Percentiles rank a stretch among this genome's conserved stretches.
These are phyloP conservation scores for Coccinonectria pachysandricola DNA, from an alignment of 2,329 filamentous ascomycete species.

Conservation along the genomic window DNA sequence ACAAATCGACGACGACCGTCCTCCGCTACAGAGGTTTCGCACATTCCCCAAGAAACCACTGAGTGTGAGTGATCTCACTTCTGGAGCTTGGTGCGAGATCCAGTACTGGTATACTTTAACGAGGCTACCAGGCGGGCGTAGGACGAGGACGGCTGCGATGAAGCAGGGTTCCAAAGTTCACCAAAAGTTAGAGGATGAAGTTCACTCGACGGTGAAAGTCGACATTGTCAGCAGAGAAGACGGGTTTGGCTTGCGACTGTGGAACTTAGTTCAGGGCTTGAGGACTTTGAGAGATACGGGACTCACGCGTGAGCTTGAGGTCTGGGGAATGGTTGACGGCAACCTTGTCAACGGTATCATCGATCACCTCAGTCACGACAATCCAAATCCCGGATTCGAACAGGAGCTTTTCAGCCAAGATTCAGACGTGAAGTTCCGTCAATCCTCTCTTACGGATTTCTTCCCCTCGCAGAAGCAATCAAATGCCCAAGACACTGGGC, in stretches of 20 bases:
- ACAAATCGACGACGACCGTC: conserved; percentile 27
- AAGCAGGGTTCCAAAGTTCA: conserved; percentile 71
- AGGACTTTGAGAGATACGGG: conserved; percentile 62
- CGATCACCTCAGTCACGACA: conserved; percentile 70
- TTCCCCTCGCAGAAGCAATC: conserved; percentile 19
- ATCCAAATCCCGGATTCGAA: conserved; percentile 64
- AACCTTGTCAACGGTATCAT: conserved; percentile 84
- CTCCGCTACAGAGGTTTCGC: conserved; percentile 69
- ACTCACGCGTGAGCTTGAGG: conserved; percentile 63
- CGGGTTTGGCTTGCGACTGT: conserved; percentile 68
- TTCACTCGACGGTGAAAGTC: conserved; percentile 67
- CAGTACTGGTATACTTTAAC: conserved; percentile 86
- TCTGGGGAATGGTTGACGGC: conserved; percentile 78
- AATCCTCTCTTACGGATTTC: conserved; percentile 32
- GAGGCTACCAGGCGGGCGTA: conserved; percentile 59
- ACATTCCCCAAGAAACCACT: conserved; percentile 67
- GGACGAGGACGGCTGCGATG: conserved; percentile 73
- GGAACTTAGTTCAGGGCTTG: conserved; percentile 84
- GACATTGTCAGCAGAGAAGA: conserved; percentile 70
- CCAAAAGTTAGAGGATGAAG: conserved; percentile 71
- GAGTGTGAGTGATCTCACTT: conserved; percentile 78
- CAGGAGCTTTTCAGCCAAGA: conserved; percentile 36
- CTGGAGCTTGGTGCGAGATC: conserved; percentile 90
- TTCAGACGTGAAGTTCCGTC: conserved; percentile 17
- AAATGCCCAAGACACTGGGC: conserved; percentile 1